Percentiles rank a stretch among this genome's conserved stretches.
Evolutionary conservation across 306 rosid species (phyloP).

Genomic region (Corylus avellana): DNA sequence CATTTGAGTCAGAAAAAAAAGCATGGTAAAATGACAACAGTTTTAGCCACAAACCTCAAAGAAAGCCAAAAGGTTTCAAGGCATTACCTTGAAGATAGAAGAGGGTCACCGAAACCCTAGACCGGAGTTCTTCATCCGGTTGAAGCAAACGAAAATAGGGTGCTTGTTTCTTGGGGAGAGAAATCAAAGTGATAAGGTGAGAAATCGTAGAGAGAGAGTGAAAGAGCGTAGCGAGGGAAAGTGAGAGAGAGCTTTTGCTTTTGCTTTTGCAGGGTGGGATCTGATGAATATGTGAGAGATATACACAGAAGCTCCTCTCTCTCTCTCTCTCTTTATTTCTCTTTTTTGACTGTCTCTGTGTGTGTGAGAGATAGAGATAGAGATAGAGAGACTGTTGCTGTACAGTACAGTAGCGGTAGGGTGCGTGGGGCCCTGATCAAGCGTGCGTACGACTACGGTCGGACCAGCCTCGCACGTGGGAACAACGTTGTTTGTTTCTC

Average conservation of each 20-base stretch:
- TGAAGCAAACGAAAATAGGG: conserved; percentile 23
- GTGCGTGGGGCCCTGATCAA: no score
- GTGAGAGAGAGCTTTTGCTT: conserved; percentile 12
- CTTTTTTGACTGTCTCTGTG: neutral
- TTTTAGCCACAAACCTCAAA: neutral
- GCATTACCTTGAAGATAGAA: neutral
- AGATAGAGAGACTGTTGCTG: neutral
- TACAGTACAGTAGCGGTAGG: neutral
- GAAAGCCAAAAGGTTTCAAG: neutral
- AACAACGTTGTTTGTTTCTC: neutral
- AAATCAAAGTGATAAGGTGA: conserved; percentile 23
- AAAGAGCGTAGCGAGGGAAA: neutral
- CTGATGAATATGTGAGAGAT: conserved; percentile 71
- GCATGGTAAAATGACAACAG: neutral
- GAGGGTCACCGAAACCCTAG: neutral
- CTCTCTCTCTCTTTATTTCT: neutral
- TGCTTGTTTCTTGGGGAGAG: neutral
- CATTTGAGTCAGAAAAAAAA: neutral
- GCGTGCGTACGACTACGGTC: conserved; percentile 17
- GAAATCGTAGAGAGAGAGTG: neutral
- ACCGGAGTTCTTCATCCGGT: neutral
- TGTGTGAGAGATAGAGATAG: neutral
- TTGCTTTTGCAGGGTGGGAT: conserved; percentile 52
- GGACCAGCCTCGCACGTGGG: conserved; percentile 34
- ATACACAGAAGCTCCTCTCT: conserved; percentile 38